Evolutionary conservation across 306 rosid species (phyloP).

Genomic region (Malus orientalis): DNA sequence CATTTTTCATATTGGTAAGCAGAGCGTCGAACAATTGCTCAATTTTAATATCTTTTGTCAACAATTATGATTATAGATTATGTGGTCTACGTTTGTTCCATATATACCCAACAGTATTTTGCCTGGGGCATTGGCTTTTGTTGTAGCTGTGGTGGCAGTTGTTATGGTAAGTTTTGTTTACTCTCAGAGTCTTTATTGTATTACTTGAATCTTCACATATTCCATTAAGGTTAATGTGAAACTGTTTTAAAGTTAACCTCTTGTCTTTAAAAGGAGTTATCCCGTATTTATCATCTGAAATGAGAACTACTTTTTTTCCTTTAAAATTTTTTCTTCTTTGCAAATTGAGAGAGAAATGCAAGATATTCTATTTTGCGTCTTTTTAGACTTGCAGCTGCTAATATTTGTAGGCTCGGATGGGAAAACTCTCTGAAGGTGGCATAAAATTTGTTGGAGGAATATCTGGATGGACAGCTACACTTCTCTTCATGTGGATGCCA

Average conservation of each 20-base stretch:
- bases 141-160: slow-evolving; percentile 47
- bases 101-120: slow-evolving; percentile 70
- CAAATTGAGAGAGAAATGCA: slow-evolving; percentile 10
- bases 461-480: slow-evolving; percentile 96
- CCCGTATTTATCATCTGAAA: not conserved
- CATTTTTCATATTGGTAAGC: not conserved
- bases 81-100: slow-evolving; percentile 99
- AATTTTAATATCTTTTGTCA: not conserved
- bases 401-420: slow-evolving; percentile 63
- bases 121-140: slow-evolving; percentile 64
- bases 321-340: not conserved
- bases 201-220: not conserved
- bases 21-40: not conserved
- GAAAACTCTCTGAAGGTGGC: slow-evolving; percentile 71
- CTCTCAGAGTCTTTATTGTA: not conserved
- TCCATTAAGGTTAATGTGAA: not conserved
- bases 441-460: slow-evolving; percentile 75
- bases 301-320: not conserved
- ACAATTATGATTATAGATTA: slow-evolving; percentile 47
- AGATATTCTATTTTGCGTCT: slow-evolving; percentile 7
- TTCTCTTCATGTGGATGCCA: slow-evolving; percentile 99
- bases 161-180: slow-evolving; percentile 33
- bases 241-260: not conserved
- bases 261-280: not conserved
- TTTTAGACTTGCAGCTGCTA: slow-evolving; percentile 17